A percentile compares a stretch with the other conserved stretches of the same genome.
phyloP scores from a whole-genome alignment of 176 grass and related monocot genomes.

The Carex cristatella region DNA sequence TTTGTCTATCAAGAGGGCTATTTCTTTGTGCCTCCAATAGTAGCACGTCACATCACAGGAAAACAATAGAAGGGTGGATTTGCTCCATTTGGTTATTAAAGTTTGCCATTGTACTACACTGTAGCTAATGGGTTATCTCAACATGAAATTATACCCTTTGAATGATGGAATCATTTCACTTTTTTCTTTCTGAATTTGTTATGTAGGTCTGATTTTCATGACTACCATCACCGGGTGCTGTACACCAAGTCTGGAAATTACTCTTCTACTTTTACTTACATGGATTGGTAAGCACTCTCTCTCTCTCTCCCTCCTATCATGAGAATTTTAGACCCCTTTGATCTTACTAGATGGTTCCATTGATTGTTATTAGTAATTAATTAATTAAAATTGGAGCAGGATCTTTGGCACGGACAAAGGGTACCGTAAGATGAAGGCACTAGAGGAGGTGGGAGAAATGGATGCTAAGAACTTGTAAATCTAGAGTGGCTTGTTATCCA shows the following conservation, averaged over 20 bases:
- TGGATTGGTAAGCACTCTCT: conserved; percentile 59
- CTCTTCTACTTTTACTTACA: conserved; percentile 89
- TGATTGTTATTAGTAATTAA: not conserved
- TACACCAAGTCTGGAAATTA: conserved; percentile 91
- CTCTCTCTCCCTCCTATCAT: not conserved
- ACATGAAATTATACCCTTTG: not conserved
- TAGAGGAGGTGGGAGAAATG: conserved; percentile 31
- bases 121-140: not conserved
- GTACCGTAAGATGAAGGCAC: conserved; percentile 56
- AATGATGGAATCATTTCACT: not conserved
- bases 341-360: not conserved
- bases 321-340: not conserved
- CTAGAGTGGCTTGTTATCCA: not conserved
- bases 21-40: not conserved
- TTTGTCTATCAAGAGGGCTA: not conserved
- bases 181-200: conserved; percentile 2
- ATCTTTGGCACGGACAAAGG: conserved; percentile 77
- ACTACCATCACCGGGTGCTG: conserved; percentile 81
- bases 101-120: not conserved
- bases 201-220: conserved; percentile 69
- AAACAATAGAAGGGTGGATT: not conserved
- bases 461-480: conserved; percentile 42
- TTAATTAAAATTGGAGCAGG: conserved; percentile 31
- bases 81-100: not conserved
- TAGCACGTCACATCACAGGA: not conserved